These are phyloP conservation scores for Plasmodium ovale DNA, from an alignment of 169 alveolate species.

Conservation along the genomic window DNA sequence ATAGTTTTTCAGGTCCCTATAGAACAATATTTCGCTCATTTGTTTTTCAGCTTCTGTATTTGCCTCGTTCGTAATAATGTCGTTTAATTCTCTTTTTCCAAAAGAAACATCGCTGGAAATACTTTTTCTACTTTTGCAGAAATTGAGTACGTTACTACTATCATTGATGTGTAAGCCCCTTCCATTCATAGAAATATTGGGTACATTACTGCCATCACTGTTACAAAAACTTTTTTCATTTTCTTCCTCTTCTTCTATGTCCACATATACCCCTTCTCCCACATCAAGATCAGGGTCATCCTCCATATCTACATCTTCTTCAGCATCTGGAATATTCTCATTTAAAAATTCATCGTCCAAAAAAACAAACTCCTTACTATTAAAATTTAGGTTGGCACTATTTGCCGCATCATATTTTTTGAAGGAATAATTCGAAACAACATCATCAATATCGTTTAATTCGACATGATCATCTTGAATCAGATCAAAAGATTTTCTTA, in stretches of 20 bases:
- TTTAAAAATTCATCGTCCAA: conserved; percentile 1
- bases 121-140: background rate
- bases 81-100: background rate
- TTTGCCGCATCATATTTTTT: conserved; percentile 20
- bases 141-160: background rate
- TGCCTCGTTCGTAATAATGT: background rate
- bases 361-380: conserved; percentile 7
- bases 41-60: background rate
- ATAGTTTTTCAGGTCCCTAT: conserved; percentile 28
- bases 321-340: conserved; percentile 3
- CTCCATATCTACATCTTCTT: conserved; percentile 1
- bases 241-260: conserved; percentile 18
- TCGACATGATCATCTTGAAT: conserved; percentile 36
- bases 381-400: background rate
- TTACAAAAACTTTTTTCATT: conserved; percentile 5
- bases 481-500: conserved; percentile 19
- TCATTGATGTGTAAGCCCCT: conserved; percentile 15
- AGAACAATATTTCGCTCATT: conserved; percentile 15
- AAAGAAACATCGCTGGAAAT: background rate
- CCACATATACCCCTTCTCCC: conserved; percentile 30
- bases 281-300: conserved; percentile 22
- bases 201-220: background rate
- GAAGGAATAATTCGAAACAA: conserved; percentile 54
- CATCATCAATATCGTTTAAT: conserved; percentile 38
- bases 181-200: background rate